Evolutionary conservation across 805 yeast genomes (phyloP), one percentile per base, ranked within the genome.

Genomic region (Starmerella ratchasimensis): DNA sequence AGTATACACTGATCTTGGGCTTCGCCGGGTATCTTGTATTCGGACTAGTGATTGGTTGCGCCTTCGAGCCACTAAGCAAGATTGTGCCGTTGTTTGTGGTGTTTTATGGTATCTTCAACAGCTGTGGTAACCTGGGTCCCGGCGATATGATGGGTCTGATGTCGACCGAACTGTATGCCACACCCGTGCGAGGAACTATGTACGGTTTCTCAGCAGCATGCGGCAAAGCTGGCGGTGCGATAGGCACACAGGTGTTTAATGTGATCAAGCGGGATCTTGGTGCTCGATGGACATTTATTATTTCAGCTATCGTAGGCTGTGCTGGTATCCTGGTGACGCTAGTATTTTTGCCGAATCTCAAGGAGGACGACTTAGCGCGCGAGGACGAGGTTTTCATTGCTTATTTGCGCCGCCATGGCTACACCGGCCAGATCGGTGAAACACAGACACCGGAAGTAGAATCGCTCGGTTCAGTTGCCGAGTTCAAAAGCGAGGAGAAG

Each of bases 151-250:
- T 79, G 65, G 88, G 88, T 10, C 64, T 80, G 39, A 60, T 65
- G 1, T 65, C 77, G 9, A 69, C 80, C 19, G 88, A 80, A 57
- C 65, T 72, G 4, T 80, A 66, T 49, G 84, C 90, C 15, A 76
- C 86, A 6, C 79, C 81, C 11, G 72, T 80, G 30, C 66, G 90
- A 57, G 88, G 86, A 27, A 75, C 83, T 0, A 63, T 71, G 34
- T 80, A 80, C 50, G 88, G 88, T 27, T 48, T 80, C 17, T 68
- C 79, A 33, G 90, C 90, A 27, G 90, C 86, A 3, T 62, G 77
- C 33, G 90, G 90, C 40, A 80, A 80, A 56, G 78, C 76, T 19
- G 93, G 90, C 39, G 90, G 88, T n/a, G 84, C 77, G 17, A 74
- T 77, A 16, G 90, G 90, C 21, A 77, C 84, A 18, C 71, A 75